Evolutionary conservation across 2,329 filamentous ascomycete genomes (phyloP).

Genomic region (Beauveria sp.): DNA sequence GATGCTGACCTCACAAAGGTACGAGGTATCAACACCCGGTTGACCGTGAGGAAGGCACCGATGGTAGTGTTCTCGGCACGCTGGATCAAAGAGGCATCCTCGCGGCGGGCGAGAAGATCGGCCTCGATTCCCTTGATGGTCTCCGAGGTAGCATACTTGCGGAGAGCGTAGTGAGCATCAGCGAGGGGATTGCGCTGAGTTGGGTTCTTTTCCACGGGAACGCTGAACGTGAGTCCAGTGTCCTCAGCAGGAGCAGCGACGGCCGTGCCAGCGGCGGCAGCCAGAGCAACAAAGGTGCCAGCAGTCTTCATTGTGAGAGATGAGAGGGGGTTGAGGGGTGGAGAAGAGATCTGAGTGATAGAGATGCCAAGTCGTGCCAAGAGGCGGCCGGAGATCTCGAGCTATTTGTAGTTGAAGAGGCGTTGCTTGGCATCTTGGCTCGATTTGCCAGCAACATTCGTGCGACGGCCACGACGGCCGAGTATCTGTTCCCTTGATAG

Average conservation of each 20-base stretch:
- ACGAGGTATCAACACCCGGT: slow-evolving; percentile 4
- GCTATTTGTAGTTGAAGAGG: background rate
- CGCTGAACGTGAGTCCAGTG: slow-evolving; percentile 3
- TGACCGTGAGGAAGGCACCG: slow-evolving; percentile 1
- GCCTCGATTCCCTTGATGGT: background rate
- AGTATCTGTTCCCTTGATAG: background rate
- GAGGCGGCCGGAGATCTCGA: background rate
- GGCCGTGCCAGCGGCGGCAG: slow-evolving; percentile 3
- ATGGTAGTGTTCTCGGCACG: slow-evolving; percentile 5
- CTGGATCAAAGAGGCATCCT: background rate
- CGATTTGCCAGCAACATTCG: background rate
- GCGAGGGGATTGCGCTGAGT: background rate
- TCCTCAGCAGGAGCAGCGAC: background rate
- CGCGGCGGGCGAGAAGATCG: background rate
- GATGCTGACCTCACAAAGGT: slow-evolving; percentile 21
- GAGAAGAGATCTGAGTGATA: background rate
- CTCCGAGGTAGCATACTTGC: slow-evolving; percentile 1
- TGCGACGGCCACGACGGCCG: background rate
- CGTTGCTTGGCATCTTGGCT: slow-evolving; percentile 1
- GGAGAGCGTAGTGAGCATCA: background rate
- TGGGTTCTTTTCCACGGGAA: slow-evolving; percentile 1
- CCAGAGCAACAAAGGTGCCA: slow-evolving; percentile 4
- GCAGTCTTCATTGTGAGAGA: slow-evolving; percentile 8
- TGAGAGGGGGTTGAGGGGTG: background rate
- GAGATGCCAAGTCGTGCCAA: slow-evolving; percentile 1